Conservation (phyloP, 2,329 filamentous ascomycete species). For the Neofusicoccum parvum region DNA sequence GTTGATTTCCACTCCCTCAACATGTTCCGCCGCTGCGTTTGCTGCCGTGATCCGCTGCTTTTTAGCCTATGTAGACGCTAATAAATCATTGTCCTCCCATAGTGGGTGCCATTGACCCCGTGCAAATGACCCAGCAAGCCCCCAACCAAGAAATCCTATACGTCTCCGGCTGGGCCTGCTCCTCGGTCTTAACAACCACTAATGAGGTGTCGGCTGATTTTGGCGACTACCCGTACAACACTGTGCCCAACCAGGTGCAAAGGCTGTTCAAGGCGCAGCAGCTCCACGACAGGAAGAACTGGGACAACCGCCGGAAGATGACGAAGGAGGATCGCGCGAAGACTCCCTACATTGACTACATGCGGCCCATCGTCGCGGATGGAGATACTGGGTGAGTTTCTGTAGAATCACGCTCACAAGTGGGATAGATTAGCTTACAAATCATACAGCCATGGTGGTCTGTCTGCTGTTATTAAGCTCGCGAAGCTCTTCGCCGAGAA, state of each 20-base stretch:
- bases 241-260: constrained; percentile 97
- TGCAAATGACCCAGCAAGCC: constrained; percentile 99
- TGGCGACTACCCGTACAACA: constrained; percentile 98
- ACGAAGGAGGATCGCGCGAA: constrained; percentile 69
- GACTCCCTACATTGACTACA: constrained; percentile 86
- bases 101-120: constrained; percentile 98
- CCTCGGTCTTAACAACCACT: constrained; percentile 85
- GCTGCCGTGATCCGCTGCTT: neutral
- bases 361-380: constrained; percentile 93
- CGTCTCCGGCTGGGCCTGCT: constrained; percentile 96
- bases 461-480: constrained; percentile 91
- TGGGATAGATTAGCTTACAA: neutral
- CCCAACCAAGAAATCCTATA: constrained; percentile 95
- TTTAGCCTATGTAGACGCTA: neutral
- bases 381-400: constrained; percentile 76
- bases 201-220: constrained; percentile 98
- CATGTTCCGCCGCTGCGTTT: neutral
- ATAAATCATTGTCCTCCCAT: constrained; percentile 1
- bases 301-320: constrained; percentile 81
- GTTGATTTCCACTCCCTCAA: constrained; percentile 35
- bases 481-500: constrained; percentile 98
- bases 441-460: constrained; percentile 71
- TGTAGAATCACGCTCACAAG: neutral
- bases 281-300: constrained; percentile 95
- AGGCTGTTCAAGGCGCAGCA: constrained; percentile 94